Evolutionary conservation across 768 basidiomycete species (phyloP), one percentile per base, ranked within the genome.

Genomic region (Mycena indigotica): DNA sequence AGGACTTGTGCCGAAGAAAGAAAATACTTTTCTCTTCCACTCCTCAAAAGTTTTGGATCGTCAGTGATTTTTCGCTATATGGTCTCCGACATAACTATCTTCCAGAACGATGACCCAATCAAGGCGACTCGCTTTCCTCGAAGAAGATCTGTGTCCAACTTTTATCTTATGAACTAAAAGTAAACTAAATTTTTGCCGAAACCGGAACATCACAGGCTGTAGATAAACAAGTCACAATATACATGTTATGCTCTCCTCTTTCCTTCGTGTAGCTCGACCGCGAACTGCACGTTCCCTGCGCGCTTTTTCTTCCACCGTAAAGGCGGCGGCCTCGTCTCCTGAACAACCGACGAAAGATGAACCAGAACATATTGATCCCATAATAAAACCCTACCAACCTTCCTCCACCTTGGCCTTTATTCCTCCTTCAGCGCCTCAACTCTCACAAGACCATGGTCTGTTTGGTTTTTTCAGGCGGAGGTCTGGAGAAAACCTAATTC

Each of bases 391-490:
- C 28, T 21, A 13, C 46, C 16, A 23, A 28, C 25, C 59, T 48
- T 21, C 44, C 29, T 50, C 40, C 4, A 8, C 44, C 28, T 35
- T 32, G 8, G 44, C 50, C 30, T 61, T 58, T 26, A 17, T 54
- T n/a, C 41, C 60, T 17, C 52, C 54, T 3, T 40, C 52, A 2
- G 30, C 50, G 25, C 35, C 53, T 12, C 56, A 57, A 24, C 52
- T 64, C 2, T 58, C 56, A 25, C 80, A 85, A 21, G 80, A 87
- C 58, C 91, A 93, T 69, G 91, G 91, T 1, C 80, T 93, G 5
- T 92, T 82, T 65, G 85, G 77, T 0, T 93, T 93, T 69, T 93
- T 93, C 73, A 79, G 89, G 57, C 78, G 75, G 64, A 84, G 81
- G 65, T 73, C 78, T 21, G 76, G 69, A 46, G 74, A 72, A 30